Evolutionary conservation across 2,329 filamentous ascomycete genomes (phyloP).

Genomic region (Acarospora socialis): DNA sequence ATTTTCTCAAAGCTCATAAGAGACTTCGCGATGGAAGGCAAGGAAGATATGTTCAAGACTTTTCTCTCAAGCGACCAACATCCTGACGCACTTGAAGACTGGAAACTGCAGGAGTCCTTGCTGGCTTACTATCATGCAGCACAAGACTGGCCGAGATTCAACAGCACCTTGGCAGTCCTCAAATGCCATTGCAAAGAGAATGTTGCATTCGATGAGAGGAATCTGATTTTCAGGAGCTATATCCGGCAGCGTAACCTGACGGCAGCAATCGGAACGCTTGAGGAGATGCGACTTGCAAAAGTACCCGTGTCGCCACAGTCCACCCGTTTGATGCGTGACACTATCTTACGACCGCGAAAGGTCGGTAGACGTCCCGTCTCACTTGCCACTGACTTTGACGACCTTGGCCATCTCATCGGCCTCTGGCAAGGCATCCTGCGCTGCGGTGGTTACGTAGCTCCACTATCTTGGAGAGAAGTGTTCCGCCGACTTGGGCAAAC

Average conservation of each 20-base stretch:
- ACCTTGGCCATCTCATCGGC: slow-evolving; percentile 29
- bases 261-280: slow-evolving; percentile 5
- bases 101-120: slow-evolving; percentile 38
- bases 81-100: slow-evolving; percentile 47
- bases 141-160: slow-evolving; percentile 37
- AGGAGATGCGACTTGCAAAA: slow-evolving; percentile 34
- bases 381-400: slow-evolving; percentile 1
- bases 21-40: slow-evolving; percentile 44
- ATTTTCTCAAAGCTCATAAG: slow-evolving; percentile 52
- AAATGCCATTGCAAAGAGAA: slow-evolving; percentile 28
- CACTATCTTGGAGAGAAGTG: slow-evolving; percentile 41
- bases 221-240: slow-evolving; percentile 32
- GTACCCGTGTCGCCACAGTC: slow-evolving; percentile 30
- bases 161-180: slow-evolving; percentile 42
- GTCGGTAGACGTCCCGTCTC: slow-evolving; percentile 24
- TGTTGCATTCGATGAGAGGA: slow-evolving; percentile 26
- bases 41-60: slow-evolving; percentile 38
- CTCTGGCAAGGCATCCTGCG: slow-evolving; percentile 33
- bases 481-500: slow-evolving; percentile 46
- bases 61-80: slow-evolving; percentile 48
- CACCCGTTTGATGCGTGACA: slow-evolving; percentile 28
- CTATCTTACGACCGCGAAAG: slow-evolving; percentile 26
- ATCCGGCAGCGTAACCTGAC: slow-evolving; percentile 25
- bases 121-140: slow-evolving; percentile 37
- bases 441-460: slow-evolving; percentile 29